Percentiles rank a stretch among this genome's conserved stretches.
phyloP scores from a whole-genome alignment of 2,329 filamentous ascomycete species.

The Corynespora cassiicola region DNA sequence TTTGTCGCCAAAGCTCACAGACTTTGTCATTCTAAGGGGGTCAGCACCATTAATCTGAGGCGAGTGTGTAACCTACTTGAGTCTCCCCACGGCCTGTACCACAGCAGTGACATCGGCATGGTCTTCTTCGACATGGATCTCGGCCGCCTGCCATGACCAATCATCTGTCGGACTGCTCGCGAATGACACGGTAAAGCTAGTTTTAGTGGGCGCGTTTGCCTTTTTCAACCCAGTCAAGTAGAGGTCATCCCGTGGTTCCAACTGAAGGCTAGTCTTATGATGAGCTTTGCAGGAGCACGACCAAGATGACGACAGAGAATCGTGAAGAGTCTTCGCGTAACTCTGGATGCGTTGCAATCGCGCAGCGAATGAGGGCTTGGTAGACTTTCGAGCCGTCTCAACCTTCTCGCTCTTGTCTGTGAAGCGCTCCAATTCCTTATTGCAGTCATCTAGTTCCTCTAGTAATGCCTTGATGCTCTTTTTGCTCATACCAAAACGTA shows the following conservation, averaged over 20 bases:
- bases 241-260: slow-evolving; percentile 35
- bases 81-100: slow-evolving; percentile 19
- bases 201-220: slow-evolving; percentile 18
- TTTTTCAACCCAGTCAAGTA: slow-evolving; percentile 28
- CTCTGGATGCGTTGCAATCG: slow-evolving; percentile 41
- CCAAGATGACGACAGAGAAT: slow-evolving; percentile 35
- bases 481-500: slow-evolving; percentile 45
- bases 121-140: slow-evolving; percentile 37
- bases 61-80: slow-evolving; percentile 21
- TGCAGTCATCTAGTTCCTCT: slow-evolving; percentile 46
- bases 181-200: slow-evolving; percentile 43
- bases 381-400: slow-evolving; percentile 39
- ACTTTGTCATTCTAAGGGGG: slow-evolving; percentile 30
- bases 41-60: slow-evolving; percentile 10
- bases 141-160: slow-evolving; percentile 42
- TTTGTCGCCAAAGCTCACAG: slow-evolving; percentile 39
- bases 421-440: slow-evolving; percentile 46
- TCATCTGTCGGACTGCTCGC: slow-evolving; percentile 21
- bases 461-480: slow-evolving; percentile 43
- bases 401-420: slow-evolving; percentile 46
- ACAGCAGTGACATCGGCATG: slow-evolving; percentile 23
- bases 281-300: slow-evolving; percentile 41
- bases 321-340: slow-evolving; percentile 40
- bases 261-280: slow-evolving; percentile 40
- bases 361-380: slow-evolving; percentile 41